Evolutionary conservation across 805 yeast species (phyloP).

Genomic region (Yamadazyma scolyti): DNA sequence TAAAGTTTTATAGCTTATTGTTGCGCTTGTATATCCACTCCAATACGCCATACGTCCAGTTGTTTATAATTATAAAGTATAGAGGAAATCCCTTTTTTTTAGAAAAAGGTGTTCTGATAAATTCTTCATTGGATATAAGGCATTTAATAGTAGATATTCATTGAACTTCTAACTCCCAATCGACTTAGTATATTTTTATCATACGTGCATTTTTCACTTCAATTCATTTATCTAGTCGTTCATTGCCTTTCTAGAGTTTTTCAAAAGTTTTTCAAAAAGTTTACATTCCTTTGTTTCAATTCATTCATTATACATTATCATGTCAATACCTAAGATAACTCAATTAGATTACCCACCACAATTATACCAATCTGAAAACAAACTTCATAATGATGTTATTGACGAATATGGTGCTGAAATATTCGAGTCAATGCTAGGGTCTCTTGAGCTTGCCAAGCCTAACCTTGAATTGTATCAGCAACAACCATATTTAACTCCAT

Average conservation of each 20-base stretch:
- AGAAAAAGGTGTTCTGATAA: no score
- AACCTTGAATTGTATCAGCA: conserved; percentile 58
- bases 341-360: conserved; percentile 51
- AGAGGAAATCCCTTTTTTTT: conserved; percentile 4
- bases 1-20: no score
- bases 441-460: conserved; percentile 41
- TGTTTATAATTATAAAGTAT: conserved; percentile 9
- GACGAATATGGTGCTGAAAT: conserved; percentile 55
- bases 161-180: no score
- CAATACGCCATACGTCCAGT: no score
- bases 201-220: conserved; percentile 1
- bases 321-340: conserved; percentile 15
- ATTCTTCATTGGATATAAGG: no score
- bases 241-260: neutral
- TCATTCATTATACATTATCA: conserved; percentile 1
- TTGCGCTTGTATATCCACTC: no score
- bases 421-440: conserved; percentile 32
- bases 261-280: neutral
- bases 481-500: conserved; percentile 83
- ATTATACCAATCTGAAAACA: conserved; percentile 47
- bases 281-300: conserved; percentile 1
- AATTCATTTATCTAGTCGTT: conserved; percentile 3
- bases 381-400: conserved; percentile 41
- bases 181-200: no score
- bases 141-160: no score